These are phyloP conservation scores for Sugiyamaella xylanicola DNA, from an alignment of 1,139 yeast species.

Conservation along the genomic window DNA sequence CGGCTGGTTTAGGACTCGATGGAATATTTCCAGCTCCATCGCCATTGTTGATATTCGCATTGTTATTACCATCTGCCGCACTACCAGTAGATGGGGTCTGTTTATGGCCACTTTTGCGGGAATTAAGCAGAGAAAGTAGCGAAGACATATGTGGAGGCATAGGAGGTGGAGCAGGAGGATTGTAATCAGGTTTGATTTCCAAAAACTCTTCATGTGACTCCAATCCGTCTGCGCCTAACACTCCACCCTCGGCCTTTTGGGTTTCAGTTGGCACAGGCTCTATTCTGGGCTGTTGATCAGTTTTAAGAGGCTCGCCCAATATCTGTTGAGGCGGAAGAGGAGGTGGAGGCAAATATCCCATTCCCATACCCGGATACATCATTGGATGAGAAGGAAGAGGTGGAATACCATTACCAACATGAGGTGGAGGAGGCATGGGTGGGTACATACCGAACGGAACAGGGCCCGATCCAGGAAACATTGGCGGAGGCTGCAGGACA, in stretches of 20 bases:
- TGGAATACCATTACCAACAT: neutral
- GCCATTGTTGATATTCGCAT: neutral
- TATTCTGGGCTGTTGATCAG: neutral
- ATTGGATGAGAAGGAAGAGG: slow-evolving; percentile 32
- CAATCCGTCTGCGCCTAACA: neutral
- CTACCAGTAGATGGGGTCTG: neutral
- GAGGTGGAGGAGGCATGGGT: slow-evolving; percentile 25
- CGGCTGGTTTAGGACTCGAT: slow-evolving; percentile 9
- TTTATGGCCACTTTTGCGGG: slow-evolving; percentile 17
- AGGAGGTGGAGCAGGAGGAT: slow-evolving; percentile 17
- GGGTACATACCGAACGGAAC: slow-evolving; percentile 17
- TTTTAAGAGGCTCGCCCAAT: neutral
- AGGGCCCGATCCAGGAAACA: slow-evolving; percentile 20
- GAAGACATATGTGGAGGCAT: slow-evolving; percentile 18
- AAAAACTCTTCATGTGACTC: neutral
- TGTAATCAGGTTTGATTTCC: slow-evolving; percentile 8
- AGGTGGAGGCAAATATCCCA: slow-evolving; percentile 42
- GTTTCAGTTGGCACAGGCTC: neutral
- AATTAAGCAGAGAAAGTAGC: slow-evolving; percentile 19
- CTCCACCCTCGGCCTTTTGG: too few relatives aligned
- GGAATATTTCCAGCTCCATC: neutral
- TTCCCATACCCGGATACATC: slow-evolving; percentile 41
- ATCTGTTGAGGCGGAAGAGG: slow-evolving; percentile 31
- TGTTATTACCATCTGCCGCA: neutral
- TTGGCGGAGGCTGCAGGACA: slow-evolving; percentile 31